A percentile compares a stretch with the other conserved stretches of the same genome.
These are phyloP conservation scores for Globisporangium spiculum DNA, from an alignment of 352 stramenopile species.

Conservation along the genomic window DNA sequence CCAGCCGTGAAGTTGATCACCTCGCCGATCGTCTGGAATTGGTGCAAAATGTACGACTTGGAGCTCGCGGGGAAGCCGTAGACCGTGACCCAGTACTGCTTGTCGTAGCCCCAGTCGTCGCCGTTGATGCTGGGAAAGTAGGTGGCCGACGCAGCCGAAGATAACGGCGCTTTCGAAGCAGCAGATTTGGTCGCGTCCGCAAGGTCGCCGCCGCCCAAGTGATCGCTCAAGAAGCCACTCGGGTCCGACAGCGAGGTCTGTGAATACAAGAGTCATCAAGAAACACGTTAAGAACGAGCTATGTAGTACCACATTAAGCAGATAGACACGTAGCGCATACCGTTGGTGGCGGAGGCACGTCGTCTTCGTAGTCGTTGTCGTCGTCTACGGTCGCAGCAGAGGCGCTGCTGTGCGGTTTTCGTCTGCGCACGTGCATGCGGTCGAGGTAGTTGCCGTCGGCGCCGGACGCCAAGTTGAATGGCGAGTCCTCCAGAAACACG, in stretches of 20 bases:
- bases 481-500: conserved; percentile 50
- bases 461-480: conserved; percentile 44
- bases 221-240: conserved; percentile 36
- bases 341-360: conserved; percentile 56
- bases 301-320: background rate
- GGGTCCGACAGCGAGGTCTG: conserved; percentile 49
- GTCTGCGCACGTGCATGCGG: conserved; percentile 42
- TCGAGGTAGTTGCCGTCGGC: conserved; percentile 36
- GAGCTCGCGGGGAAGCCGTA: conserved; percentile 69
- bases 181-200: conserved; percentile 12
- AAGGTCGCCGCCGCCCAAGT: conserved; percentile 28
- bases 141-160: conserved; percentile 12
- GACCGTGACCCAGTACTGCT: conserved; percentile 84
- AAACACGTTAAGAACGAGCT: background rate
- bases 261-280: background rate
- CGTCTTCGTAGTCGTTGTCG: conserved; percentile 40
- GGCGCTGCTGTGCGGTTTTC: conserved; percentile 32
- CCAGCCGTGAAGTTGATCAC: conserved; percentile 68
- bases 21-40: conserved; percentile 76
- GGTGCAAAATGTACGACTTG: conserved; percentile 64
- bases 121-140: conserved; percentile 53
- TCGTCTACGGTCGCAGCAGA: conserved; percentile 3
- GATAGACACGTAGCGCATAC: conserved; percentile 15
- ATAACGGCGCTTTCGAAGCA: background rate
- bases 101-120: conserved; percentile 75